These are phyloP conservation scores for Apiotrichum laibachii DNA, from an alignment of 1,284 basidiomycete species.

Conservation along the genomic window DNA sequence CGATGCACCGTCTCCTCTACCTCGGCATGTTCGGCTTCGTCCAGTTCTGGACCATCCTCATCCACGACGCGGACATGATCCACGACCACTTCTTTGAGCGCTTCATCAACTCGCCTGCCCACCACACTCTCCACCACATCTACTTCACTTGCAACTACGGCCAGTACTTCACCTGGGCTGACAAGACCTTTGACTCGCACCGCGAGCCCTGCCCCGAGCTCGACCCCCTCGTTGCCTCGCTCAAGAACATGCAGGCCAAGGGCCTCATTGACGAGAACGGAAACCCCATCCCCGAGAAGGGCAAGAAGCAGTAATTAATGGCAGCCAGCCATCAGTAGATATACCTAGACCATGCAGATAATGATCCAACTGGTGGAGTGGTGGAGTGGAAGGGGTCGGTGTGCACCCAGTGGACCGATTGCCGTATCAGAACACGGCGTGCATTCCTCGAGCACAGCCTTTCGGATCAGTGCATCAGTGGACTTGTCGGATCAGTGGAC, in stretches of 20 bases:
- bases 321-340: not conserved
- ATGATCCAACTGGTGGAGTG: not conserved
- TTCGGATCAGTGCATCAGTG: too few species aligned
- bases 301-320: slow-evolving; percentile 7
- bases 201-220: slow-evolving; percentile 77
- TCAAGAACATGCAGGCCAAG: slow-evolving; percentile 50
- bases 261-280: slow-evolving; percentile 39
- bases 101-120: slow-evolving; percentile 91
- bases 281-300: slow-evolving; percentile 30
- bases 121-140: slow-evolving; percentile 93
- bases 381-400: too few species aligned
- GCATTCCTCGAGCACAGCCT: too few species aligned
- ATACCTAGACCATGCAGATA: not conserved
- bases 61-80: slow-evolving; percentile 99
- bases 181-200: slow-evolving; percentile 79
- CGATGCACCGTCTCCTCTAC: slow-evolving; percentile 79
- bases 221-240: slow-evolving; percentile 74
- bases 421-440: too few species aligned
- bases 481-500: too few species aligned
- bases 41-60: slow-evolving; percentile 90
- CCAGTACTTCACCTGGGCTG: slow-evolving; percentile 95
- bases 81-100: slow-evolving; percentile 85
- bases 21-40: slow-evolving; percentile 80
- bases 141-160: slow-evolving; percentile 97
- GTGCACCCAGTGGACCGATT: too few species aligned